Base-by-base conservation (phyloP, 176 grass and related monocot species). In the Lolium multiflorum region DNA sequence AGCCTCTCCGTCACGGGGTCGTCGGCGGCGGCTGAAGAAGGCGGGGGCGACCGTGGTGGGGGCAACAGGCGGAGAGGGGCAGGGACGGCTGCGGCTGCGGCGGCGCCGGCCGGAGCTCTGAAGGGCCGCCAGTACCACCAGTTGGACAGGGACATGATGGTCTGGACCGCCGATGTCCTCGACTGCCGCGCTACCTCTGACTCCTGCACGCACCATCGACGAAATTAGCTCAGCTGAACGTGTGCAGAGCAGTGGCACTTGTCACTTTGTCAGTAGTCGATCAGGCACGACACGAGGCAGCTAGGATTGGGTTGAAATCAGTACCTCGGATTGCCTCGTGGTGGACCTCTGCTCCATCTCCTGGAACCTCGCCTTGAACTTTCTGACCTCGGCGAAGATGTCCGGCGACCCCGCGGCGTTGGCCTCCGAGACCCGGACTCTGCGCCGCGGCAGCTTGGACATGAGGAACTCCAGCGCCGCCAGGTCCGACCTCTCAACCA, bases 361-460 rank as follows among this genome's bases (percentile, higher is more conserved):
- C 0, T 74, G 47, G 89, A 91, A 98, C 61, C 84, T 89, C 13
- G 17, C 92, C 81, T 94, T 85, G 69, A 98, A 98, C 80, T 92
- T 98, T 49, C 66, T 14, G 17, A 98, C 91, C 70, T 96, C 88
- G 43, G 89, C 67, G 84, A 96, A 98, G 73, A 98, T 83, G 82
- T 98, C 82, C 8, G 92, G 90, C 2, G 87, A 78, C 41, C 91
- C 96, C 14, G 63, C 87, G 5, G 90, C 81, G 60, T 94, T 94
- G 64, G 92, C 88, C 79, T 93, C 90, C 4, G 96, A 94, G 57
- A 96, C 90, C 58, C 93, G 89, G n/a, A 94, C 96, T 54, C 51
- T 84, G 74, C 96, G 88, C 4, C 96, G 86, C 11, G 93, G 96
- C 85, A 94, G 92, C 89, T 94, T 98, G 51, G 96, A 98, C 96